A percentile compares a stretch with the other conserved stretches of the same genome.
phyloP scores from a whole-genome alignment of 2,329 filamentous ascomycete genomes.

The Parascedosporium putredinis region DNA sequence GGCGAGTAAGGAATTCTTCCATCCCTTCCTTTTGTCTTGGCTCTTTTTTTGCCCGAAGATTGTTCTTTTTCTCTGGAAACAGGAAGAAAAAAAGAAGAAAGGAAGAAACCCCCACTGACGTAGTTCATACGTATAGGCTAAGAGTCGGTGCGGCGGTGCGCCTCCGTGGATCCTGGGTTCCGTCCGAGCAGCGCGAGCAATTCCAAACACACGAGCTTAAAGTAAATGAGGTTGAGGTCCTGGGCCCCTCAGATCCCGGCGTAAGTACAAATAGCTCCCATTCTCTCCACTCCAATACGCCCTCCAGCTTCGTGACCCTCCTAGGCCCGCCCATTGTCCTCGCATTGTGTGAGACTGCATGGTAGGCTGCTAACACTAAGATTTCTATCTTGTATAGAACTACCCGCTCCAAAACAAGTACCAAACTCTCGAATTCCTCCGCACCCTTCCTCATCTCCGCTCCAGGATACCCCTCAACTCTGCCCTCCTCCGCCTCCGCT shows the following conservation, averaged over 20 bases:
- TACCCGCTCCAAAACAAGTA: slow-evolving; percentile 97
- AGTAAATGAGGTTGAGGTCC: slow-evolving; percentile 55
- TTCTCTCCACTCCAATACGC: slow-evolving; percentile 3
- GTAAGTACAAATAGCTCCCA: slow-evolving; percentile 45
- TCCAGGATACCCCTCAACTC: slow-evolving; percentile 72
- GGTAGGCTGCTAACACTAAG: not conserved
- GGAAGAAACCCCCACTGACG: too few species aligned
- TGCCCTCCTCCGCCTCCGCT: slow-evolving; percentile 71
- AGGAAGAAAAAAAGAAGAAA: too few species aligned
- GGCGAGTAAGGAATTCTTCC: slow-evolving; percentile 50
- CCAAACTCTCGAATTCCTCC: slow-evolving; percentile 78
- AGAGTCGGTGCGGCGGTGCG: slow-evolving; percentile 72
- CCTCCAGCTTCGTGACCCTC: too few species aligned
- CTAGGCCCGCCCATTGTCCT: too few species aligned
- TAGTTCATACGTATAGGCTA: slow-evolving; percentile 59
- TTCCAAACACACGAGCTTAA: slow-evolving; percentile 61
- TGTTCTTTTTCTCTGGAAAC: not conserved
- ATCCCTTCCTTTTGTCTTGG: not conserved
- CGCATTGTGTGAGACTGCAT: too few species aligned
- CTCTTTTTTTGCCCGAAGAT: not conserved
- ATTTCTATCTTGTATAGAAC: slow-evolving; percentile 39
- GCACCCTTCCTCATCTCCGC: slow-evolving; percentile 79
- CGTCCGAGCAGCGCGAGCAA: slow-evolving; percentile 58
- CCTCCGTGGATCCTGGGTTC: slow-evolving; percentile 66
- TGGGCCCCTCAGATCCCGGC: slow-evolving; percentile 70